Percentiles rank a stretch among this genome's conserved stretches.
These are phyloP conservation scores for Bipolaris sorokiniana DNA, from an alignment of 2,329 filamentous ascomycete species.

Conservation along the genomic window DNA sequence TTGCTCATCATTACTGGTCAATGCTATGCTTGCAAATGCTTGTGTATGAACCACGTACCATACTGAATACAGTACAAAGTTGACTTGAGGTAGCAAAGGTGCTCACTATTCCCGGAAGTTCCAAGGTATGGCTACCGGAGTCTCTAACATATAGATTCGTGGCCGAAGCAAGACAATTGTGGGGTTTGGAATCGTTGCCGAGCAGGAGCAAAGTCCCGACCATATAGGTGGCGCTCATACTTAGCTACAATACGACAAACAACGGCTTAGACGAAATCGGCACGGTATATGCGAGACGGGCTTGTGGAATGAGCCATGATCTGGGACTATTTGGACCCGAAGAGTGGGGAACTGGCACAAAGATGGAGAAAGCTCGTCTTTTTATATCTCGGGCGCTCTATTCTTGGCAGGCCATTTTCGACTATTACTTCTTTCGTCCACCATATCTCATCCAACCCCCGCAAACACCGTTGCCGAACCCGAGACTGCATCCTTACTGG, in stretches of 20 bases:
- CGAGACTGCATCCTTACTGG: not conserved
- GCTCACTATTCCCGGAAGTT: constrained; percentile 2
- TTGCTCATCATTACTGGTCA: constrained; percentile 16
- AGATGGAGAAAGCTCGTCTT: not conserved
- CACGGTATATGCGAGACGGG: not conserved
- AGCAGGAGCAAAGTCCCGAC: constrained; percentile 8
- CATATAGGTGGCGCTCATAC: constrained; percentile 9
- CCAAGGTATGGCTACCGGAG: constrained; percentile 17
- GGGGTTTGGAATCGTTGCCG: constrained; percentile 13
- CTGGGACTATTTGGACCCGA: not conserved
- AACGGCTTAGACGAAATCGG: not conserved
- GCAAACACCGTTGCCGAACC: not conserved
- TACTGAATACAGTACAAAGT: not conserved
- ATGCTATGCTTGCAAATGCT: constrained; percentile 11
- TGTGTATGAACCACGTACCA: not conserved
- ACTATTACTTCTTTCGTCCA: not conserved
- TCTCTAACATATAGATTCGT: constrained; percentile 16
- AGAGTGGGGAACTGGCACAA: not conserved
- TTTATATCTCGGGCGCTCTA: not conserved
- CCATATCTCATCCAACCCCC: not conserved
- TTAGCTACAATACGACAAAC: not conserved
- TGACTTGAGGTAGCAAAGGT: constrained; percentile 1
- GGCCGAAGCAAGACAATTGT: constrained; percentile 19
- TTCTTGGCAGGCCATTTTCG: not conserved
- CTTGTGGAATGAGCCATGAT: not conserved